Conservation (phyloP, 2,329 filamentous ascomycete genomes). For the Fusarium albosuccineum region DNA sequence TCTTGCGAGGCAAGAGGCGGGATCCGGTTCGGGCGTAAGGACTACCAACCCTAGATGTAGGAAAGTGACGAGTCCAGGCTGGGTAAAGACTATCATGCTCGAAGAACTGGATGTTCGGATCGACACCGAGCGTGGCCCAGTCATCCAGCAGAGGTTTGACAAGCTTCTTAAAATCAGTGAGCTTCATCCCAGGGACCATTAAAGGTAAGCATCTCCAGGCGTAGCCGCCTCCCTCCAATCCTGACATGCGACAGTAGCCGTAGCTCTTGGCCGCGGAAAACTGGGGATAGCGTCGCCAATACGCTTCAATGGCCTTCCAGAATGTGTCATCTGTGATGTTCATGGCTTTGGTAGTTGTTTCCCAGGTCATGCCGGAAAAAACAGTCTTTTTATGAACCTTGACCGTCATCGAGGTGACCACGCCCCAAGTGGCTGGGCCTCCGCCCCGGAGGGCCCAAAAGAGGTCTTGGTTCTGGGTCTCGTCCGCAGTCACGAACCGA, state of each 20-base stretch:
- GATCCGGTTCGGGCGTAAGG: slow-evolving; percentile 48
- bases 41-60: slow-evolving; percentile 40
- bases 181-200: slow-evolving; percentile 52
- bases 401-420: slow-evolving; percentile 54
- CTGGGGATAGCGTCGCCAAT: slow-evolving; percentile 49
- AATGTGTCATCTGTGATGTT: slow-evolving; percentile 49
- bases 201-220: slow-evolving; percentile 3
- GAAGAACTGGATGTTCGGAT: slow-evolving; percentile 49
- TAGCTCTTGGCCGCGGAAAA: slow-evolving; percentile 48
- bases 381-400: slow-evolving; percentile 49
- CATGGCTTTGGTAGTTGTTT: slow-evolving; percentile 50
- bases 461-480: slow-evolving; percentile 58
- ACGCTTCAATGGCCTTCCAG: slow-evolving; percentile 50
- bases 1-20: slow-evolving; percentile 55
- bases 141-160: slow-evolving; percentile 49
- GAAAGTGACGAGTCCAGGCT: slow-evolving; percentile 57
- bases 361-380: slow-evolving; percentile 52
- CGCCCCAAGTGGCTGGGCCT: slow-evolving; percentile 56
- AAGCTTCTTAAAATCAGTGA: slow-evolving; percentile 50
- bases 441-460: slow-evolving; percentile 65
- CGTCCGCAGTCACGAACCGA: slow-evolving; percentile 54
- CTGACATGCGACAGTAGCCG: slow-evolving; percentile 36
- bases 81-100: slow-evolving; percentile 53
- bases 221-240: not conserved
- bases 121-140: slow-evolving; percentile 48